phyloP scores from a whole-genome alignment of 305 asterid genomes.

The Fraxinus angustifolia region DNA sequence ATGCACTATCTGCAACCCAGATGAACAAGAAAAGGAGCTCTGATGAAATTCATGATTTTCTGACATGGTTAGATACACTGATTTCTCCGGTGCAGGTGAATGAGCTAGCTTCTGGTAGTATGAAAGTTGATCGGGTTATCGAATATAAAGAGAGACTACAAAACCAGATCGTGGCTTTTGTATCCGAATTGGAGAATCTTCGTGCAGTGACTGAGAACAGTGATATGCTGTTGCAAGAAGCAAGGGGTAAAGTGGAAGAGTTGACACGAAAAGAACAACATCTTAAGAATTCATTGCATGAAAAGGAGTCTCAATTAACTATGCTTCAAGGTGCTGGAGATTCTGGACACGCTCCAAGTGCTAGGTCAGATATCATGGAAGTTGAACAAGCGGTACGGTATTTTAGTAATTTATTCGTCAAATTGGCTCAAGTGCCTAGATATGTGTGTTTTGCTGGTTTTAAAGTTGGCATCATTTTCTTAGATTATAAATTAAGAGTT shows the following conservation, averaged over 20 bases:
- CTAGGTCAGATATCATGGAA: slow-evolving; percentile 79
- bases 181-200: slow-evolving; percentile 82
- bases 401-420: slow-evolving; percentile 14
- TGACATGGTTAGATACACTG: slow-evolving; percentile 66
- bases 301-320: slow-evolving; percentile 67
- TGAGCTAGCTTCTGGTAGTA: slow-evolving; percentile 43
- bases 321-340: slow-evolving; percentile 58
- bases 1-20: slow-evolving; percentile 68
- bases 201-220: slow-evolving; percentile 52
- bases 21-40: slow-evolving; percentile 54
- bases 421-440: slow-evolving; percentile 14
- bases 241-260: slow-evolving; percentile 70
- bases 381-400: slow-evolving; percentile 74
- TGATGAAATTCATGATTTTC: slow-evolving; percentile 66
- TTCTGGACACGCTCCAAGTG: slow-evolving; percentile 46
- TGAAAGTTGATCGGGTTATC: slow-evolving; percentile 33
- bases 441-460: background rate
- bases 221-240: slow-evolving; percentile 62
- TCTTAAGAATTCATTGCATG: slow-evolving; percentile 63
- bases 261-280: slow-evolving; percentile 53
- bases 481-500: background rate
- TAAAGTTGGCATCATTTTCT: background rate
- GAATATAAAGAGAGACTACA: slow-evolving; percentile 57
- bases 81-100: slow-evolving; percentile 46
- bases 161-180: slow-evolving; percentile 57